These are phyloP conservation scores for Hymenoscyphus occultus DNA, from an alignment of 2,329 filamentous ascomycete genomes.

Conservation along the genomic window DNA sequence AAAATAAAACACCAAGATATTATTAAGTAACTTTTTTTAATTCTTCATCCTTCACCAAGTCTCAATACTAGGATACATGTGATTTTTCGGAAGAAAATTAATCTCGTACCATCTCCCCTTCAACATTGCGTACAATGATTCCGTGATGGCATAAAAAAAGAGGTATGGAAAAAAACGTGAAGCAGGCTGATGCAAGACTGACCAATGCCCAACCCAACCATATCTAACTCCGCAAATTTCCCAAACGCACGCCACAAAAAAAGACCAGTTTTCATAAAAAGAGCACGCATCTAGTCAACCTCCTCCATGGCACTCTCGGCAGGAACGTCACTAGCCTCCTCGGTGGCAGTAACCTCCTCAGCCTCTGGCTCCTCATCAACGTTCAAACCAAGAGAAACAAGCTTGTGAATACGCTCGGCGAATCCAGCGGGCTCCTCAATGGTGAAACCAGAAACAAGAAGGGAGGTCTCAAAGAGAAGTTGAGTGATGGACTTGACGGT, in stretches of 20 bases:
- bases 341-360: conserved; percentile 57
- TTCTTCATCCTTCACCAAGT: neutral
- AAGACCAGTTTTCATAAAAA: conserved; percentile 15
- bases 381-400: conserved; percentile 95
- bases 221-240: conserved; percentile 33
- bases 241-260: conserved; percentile 14
- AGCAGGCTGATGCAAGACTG: conserved; percentile 27
- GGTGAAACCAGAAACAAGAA: conserved; percentile 98
- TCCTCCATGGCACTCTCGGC: conserved; percentile 94
- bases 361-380: conserved; percentile 90
- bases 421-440: conserved; percentile 98
- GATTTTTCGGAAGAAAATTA: conserved; percentile 15
- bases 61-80: conserved; percentile 8
- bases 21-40: conserved; percentile 9
- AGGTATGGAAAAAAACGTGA: conserved; percentile 14
- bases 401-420: conserved; percentile 99
- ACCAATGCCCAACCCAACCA: conserved; percentile 28
- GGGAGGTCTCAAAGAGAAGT: conserved; percentile 97
- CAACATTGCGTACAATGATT: conserved; percentile 12
- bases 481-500: conserved; percentile 99
- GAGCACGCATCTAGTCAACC: conserved; percentile 72
- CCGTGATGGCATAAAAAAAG: conserved; percentile 2
- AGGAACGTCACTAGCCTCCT: conserved; percentile 53
- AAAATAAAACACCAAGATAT: neutral
- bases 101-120: conserved; percentile 3